Evolutionary conservation across 2,329 filamentous ascomycete genomes (phyloP).

Genomic region (Helicocarpus griseus): DNA sequence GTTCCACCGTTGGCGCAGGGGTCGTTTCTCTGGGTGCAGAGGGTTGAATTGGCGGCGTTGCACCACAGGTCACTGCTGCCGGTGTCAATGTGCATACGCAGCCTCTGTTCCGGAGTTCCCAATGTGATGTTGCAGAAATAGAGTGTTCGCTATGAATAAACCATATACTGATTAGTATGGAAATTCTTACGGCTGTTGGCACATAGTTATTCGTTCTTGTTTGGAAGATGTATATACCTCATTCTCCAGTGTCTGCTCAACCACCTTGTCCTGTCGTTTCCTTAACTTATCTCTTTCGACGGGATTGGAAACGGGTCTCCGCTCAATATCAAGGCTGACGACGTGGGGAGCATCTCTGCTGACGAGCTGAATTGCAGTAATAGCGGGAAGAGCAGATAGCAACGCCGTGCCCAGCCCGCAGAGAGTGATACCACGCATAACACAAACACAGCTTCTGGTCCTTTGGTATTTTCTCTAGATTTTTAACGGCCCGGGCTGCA

Average conservation of each 20-base stretch:
- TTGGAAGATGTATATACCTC: conserved; percentile 31
- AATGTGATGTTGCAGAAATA: conserved; percentile 51
- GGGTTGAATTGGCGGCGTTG: conserved; percentile 52
- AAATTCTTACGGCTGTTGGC: neutral
- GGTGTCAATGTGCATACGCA: conserved; percentile 52
- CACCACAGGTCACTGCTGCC: conserved; percentile 56
- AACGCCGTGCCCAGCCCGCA: conserved; percentile 7
- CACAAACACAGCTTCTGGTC: too few relatives aligned
- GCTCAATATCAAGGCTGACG: conserved; percentile 42
- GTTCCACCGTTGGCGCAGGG: conserved; percentile 55
- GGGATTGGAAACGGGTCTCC: conserved; percentile 38
- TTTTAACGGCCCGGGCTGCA: too few relatives aligned
- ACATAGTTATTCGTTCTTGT: neutral
- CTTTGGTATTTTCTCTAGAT: too few relatives aligned
- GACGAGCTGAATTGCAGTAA: conserved; percentile 21
- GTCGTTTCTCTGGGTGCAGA: conserved; percentile 44
- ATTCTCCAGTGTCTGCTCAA: conserved; percentile 44
- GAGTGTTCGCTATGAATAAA: conserved; percentile 39
- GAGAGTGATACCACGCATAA: conserved; percentile 6
- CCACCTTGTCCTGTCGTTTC: conserved; percentile 33
- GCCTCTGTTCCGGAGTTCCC: conserved; percentile 46
- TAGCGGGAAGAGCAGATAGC: neutral
- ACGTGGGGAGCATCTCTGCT: conserved; percentile 34
- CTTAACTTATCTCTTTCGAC: conserved; percentile 38
- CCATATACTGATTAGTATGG: neutral